Percentiles rank a stretch among this genome's conserved stretches.
Evolutionary conservation across 179 eudicot species (phyloP).

Genomic region (Dionaea muscipula): DNA sequence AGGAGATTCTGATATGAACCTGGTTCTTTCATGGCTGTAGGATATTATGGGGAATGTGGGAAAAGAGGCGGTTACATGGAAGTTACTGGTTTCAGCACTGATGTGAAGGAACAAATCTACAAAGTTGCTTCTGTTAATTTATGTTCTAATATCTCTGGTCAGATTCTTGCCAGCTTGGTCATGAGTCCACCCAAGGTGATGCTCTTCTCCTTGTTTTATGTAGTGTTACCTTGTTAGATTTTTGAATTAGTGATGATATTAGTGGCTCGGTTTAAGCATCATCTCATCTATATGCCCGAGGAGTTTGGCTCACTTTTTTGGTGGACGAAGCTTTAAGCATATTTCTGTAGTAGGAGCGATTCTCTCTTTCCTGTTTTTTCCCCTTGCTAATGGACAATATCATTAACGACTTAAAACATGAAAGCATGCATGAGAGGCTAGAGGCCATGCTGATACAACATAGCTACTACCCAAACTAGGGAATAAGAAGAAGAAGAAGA

Average conservation of each 20-base stretch:
- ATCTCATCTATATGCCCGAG: no score
- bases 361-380: no score
- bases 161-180: conserved; percentile 85
- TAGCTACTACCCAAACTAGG: no score
- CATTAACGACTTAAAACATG: no score
- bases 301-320: no score
- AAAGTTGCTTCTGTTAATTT: conserved; percentile 88
- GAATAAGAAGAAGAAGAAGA: no score
- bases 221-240: no score
- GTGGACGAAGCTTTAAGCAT: no score
- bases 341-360: no score
- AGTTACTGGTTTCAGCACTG: conserved; percentile 73
- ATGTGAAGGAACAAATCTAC: conserved; percentile 81
- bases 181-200: conserved; percentile 94
- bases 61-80: conserved; percentile 99
- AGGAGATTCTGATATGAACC: background rate
- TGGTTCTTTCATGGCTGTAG: conserved; percentile 21
- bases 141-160: conserved; percentile 87
- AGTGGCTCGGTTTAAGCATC: background rate
- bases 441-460: no score
- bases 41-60: conserved; percentile 94
- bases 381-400: no score
- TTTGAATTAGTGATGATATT: background rate
- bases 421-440: no score
- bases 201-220: background rate